A percentile compares a stretch with the other conserved stretches of the same genome.
Conservation (phyloP, 768 basidiomycete species). For the Leccinum boreale region DNA sequence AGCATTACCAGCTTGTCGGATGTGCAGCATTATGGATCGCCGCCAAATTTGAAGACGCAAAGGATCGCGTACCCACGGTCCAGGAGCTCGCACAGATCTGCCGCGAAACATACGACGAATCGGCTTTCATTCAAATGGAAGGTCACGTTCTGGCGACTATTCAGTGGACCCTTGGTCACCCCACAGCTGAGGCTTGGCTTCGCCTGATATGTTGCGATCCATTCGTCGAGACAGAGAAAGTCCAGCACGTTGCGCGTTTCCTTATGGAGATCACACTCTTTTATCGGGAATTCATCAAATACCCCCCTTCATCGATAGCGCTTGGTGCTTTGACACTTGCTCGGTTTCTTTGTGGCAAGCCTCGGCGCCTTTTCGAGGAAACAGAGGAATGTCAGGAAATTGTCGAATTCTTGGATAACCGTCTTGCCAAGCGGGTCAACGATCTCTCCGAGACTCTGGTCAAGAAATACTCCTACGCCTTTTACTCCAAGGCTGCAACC, state of each 20-base stretch:
- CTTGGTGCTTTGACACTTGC: slow-evolving; percentile 87
- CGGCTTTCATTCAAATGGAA: slow-evolving; percentile 99
- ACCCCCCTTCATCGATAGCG: slow-evolving; percentile 83
- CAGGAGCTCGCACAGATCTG: slow-evolving; percentile 94
- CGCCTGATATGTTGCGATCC: slow-evolving; percentile 76
- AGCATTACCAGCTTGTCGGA: slow-evolving; percentile 98
- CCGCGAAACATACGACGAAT: slow-evolving; percentile 94
- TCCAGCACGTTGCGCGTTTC: slow-evolving; percentile 95
- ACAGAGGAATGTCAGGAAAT: slow-evolving; percentile 81
- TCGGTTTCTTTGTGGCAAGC: slow-evolving; percentile 80
- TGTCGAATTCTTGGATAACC: slow-evolving; percentile 80
- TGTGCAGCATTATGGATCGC: slow-evolving; percentile 99
- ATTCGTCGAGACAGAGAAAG: slow-evolving; percentile 78
- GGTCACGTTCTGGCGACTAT: slow-evolving; percentile 95
- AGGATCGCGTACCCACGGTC: slow-evolving; percentile 95
- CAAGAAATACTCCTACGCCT: slow-evolving; percentile 96
- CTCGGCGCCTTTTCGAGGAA: slow-evolving; percentile 78
- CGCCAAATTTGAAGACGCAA: slow-evolving; percentile 98
- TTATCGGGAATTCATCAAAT: slow-evolving; percentile 91
- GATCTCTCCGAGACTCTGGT: slow-evolving; percentile 94
- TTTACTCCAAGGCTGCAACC: slow-evolving; percentile 94
- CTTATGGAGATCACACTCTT: slow-evolving; percentile 99
- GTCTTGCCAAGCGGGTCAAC: slow-evolving; percentile 84
- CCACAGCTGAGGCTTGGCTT: slow-evolving; percentile 97
- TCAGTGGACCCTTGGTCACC: slow-evolving; percentile 95